Evolutionary conservation across 2,329 filamentous ascomycete genomes (phyloP).

Genomic region (Colletotrichum sp.): DNA sequence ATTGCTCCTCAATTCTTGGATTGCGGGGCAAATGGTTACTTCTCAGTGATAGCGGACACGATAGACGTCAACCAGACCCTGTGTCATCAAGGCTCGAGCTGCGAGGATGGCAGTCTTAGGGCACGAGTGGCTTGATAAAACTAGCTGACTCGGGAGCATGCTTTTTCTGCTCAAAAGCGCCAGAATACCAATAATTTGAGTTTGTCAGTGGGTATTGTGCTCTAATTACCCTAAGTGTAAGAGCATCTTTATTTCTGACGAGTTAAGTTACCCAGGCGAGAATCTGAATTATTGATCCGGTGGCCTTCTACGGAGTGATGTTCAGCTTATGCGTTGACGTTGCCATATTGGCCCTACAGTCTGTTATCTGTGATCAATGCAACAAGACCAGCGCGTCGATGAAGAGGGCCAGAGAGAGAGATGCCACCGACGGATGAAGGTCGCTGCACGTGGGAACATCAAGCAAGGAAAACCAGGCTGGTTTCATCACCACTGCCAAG

Average conservation of each 20-base stretch:
- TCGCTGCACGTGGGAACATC: not conserved
- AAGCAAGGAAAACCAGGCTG: not conserved
- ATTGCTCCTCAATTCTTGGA: too few relatives aligned
- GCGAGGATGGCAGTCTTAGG: not conserved
- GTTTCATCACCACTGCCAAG: not conserved
- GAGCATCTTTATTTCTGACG: not conserved
- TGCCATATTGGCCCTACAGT: fast-evolving
- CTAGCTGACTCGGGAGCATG: not conserved
- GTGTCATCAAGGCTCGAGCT: not conserved
- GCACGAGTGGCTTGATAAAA: too few relatives aligned
- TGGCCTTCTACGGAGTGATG: fast-evolving
- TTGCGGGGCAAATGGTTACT: too few relatives aligned
- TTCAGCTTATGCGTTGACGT: not conserved
- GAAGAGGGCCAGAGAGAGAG: not conserved
- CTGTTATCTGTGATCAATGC: not conserved
- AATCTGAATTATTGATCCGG: too few relatives aligned
- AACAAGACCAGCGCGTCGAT: not conserved
- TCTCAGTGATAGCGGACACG: too few relatives aligned
- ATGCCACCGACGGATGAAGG: not conserved
- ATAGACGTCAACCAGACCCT: not conserved
- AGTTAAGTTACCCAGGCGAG: not conserved
- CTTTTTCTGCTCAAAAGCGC: not conserved
- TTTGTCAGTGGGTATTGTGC: not conserved
- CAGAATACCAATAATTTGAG: not conserved
- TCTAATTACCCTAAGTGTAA: not conserved